Evolutionary conservation across 306 rosid species (phyloP).

Genomic region (Dicorynia guianensis): DNA sequence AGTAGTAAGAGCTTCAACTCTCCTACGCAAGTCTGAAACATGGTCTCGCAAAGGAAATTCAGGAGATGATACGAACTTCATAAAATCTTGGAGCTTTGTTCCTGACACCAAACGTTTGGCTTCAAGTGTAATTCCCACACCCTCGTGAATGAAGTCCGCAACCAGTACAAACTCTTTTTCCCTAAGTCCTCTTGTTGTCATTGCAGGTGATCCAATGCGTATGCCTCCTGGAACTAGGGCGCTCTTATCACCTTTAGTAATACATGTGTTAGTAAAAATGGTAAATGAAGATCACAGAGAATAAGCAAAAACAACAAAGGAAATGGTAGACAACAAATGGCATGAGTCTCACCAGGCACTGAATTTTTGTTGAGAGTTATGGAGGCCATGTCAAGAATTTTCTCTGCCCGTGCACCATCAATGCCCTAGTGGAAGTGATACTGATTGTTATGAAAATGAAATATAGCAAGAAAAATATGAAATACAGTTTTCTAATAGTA

Average conservation of each 20-base stretch:
- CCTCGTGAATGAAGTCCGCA: conserved; percentile 89
- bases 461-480: not conserved
- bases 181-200: conserved; percentile 91
- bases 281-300: conserved; percentile 18
- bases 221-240: conserved; percentile 94
- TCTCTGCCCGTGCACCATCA: conserved; percentile 96
- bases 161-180: conserved; percentile 70
- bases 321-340: conserved; percentile 14
- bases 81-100: conserved; percentile 83
- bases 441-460: conserved; percentile 40
- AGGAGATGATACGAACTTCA: conserved; percentile 66
- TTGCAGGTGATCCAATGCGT: conserved; percentile 96
- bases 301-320: conserved; percentile 1
- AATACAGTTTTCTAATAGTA: too few relatives aligned
- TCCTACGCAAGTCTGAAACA: conserved; percentile 63
- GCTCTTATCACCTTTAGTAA: conserved; percentile 78
- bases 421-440: conserved; percentile 60
- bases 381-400: conserved; percentile 91
- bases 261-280: conserved; percentile 28
- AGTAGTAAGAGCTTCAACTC: conserved; percentile 85
- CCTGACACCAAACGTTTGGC: conserved; percentile 71
- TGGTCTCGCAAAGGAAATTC: conserved; percentile 64
- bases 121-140: conserved; percentile 72
- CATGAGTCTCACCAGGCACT: conserved; percentile 72
- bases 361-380: conserved; percentile 96